Evolutionary conservation across 768 basidiomycete genomes (phyloP).

Genomic region (Xerocomellus amylosporus): DNA sequence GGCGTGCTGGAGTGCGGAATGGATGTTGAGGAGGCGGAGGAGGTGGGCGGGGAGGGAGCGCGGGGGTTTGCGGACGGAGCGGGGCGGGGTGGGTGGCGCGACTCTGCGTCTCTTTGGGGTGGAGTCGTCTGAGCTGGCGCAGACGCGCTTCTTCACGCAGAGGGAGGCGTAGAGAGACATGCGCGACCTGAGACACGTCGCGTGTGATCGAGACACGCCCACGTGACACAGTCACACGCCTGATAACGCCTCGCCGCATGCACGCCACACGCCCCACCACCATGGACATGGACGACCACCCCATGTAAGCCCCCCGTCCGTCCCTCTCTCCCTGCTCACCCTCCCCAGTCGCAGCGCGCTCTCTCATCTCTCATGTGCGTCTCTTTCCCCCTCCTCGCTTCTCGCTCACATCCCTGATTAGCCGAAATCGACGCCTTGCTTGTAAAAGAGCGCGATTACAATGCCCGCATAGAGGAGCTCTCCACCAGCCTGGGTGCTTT

Average conservation of each 20-base stretch:
- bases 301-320: conserved; percentile 4
- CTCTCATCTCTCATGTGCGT: conserved; percentile 8
- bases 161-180: conserved; percentile 37
- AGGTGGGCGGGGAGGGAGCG: conserved; percentile 54
- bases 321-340: not conserved
- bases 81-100: conserved; percentile 27
- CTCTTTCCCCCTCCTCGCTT: not conserved
- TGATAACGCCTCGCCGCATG: not conserved
- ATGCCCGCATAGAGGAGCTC: conserved; percentile 21
- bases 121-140: conserved; percentile 46
- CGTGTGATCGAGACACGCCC: conserved; percentile 29
- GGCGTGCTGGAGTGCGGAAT: conserved; percentile 75
- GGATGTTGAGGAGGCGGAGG: conserved; percentile 57
- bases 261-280: not conserved
- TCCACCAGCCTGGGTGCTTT: conserved; percentile 26
- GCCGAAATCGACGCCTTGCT: conserved; percentile 31
- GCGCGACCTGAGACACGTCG: too few relatives aligned
- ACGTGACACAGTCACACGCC: conserved; percentile 34
- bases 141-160: conserved; percentile 63
- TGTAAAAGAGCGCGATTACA: conserved; percentile 22
- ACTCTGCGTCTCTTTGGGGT: conserved; percentile 68
- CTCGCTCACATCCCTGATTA: conserved; percentile 1
- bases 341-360: conserved; percentile 1
- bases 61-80: conserved; percentile 33
- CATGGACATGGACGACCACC: conserved; percentile 25